Percentiles rank a stretch among this genome's conserved stretches.
These are phyloP conservation scores for Cryomyces antarcticus DNA, from an alignment of 495 filamentous ascomycete species.

Conservation along the genomic window DNA sequence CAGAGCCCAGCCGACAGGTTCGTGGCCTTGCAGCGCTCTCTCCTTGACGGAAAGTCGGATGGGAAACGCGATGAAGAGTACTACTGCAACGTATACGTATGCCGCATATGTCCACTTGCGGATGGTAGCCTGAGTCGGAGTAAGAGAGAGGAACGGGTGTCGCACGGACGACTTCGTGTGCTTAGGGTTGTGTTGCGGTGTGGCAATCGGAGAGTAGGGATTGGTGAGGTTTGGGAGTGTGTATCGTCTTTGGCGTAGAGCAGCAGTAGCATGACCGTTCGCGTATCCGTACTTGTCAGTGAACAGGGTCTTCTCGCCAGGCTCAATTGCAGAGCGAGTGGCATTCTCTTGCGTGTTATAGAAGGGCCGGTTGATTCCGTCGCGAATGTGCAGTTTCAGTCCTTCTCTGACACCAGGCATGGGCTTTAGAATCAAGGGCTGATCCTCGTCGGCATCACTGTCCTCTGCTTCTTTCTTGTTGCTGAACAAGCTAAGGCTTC, in stretches of 20 bases:
- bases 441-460: conserved; percentile 20
- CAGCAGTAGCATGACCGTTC: not conserved
- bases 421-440: not conserved
- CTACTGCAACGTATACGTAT: conserved; percentile 50
- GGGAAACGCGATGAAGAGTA: conserved; percentile 43
- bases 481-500: not conserved
- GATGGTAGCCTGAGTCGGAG: conserved; percentile 48
- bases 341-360: not conserved
- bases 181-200: conserved; percentile 28
- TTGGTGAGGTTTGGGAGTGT: conserved; percentile 3
- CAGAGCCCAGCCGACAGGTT: conserved; percentile 83
- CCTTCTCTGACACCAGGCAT: not conserved
- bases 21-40: conserved; percentile 44
- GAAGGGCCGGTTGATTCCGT: not conserved
- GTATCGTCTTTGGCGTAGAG: not conserved
- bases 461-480: conserved; percentile 18
- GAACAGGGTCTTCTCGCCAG: not conserved
- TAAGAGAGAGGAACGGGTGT: conserved; percentile 61
- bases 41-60: conserved; percentile 47
- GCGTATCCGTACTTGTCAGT: not conserved
- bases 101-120: conserved; percentile 70
- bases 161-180: conserved; percentile 42
- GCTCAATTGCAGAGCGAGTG: conserved; percentile 8
- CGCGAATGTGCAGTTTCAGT: not conserved
- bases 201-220: not conserved